A percentile compares a stretch with the other conserved stretches of the same genome.
These are phyloP conservation scores for Hericium alpestre DNA, from an alignment of 768 basidiomycete species.

Conservation along the genomic window DNA sequence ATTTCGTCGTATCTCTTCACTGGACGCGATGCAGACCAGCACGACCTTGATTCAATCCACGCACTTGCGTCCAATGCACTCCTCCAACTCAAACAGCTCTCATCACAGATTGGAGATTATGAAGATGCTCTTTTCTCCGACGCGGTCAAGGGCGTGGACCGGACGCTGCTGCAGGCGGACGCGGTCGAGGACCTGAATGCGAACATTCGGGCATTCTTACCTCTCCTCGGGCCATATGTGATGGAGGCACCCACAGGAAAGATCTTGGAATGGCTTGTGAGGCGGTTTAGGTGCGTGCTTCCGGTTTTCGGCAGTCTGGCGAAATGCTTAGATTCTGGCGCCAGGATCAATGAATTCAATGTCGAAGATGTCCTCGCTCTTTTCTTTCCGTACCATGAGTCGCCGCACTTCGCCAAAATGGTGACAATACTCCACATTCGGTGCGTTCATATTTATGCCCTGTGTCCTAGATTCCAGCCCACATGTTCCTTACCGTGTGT, in stretches of 20 bases:
- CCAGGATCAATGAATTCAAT: conserved; percentile 89
- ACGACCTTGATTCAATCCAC: conserved; percentile 82
- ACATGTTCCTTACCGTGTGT: neutral
- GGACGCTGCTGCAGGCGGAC: conserved; percentile 62
- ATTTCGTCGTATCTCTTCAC: conserved; percentile 84
- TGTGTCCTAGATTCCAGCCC: neutral
- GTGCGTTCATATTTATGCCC: conserved; percentile 28
- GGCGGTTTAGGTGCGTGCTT: conserved; percentile 69
- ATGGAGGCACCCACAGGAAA: conserved; percentile 74
- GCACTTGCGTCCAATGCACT: conserved; percentile 75
- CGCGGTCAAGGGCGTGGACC: conserved; percentile 59
- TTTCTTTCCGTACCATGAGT: conserved; percentile 92
- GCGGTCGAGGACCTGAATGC: conserved; percentile 54
- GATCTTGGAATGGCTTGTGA: conserved; percentile 89
- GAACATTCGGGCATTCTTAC: conserved; percentile 50
- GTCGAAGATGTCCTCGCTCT: conserved; percentile 63
- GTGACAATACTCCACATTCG: conserved; percentile 73
- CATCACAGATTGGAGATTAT: conserved; percentile 44
- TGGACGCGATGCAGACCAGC: conserved; percentile 66
- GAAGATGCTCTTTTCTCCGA: conserved; percentile 77
- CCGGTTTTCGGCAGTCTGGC: neutral
- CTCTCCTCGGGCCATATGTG: conserved; percentile 69
- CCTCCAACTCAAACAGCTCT: conserved; percentile 54
- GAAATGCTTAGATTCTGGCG: neutral
- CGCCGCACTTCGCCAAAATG: conserved; percentile 90